Conservation (phyloP, 2,329 filamentous ascomycete genomes). For the Coniochaeta sp. region DNA sequence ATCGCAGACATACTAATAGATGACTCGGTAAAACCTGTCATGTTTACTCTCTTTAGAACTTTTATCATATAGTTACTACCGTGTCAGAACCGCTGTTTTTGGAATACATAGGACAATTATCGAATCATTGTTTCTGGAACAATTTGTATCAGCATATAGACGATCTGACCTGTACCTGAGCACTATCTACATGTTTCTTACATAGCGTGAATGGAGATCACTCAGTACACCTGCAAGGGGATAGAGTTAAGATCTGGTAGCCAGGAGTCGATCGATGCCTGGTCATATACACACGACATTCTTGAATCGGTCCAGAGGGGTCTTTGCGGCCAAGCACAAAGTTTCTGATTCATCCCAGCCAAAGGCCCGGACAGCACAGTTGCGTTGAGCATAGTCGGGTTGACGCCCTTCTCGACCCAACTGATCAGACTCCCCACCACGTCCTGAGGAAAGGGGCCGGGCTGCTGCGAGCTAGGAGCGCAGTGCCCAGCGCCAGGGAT, state of each 20-base stretch:
- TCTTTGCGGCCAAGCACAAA: conserved; percentile 34
- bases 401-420: conserved; percentile 42
- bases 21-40: too few relatives aligned
- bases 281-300: conserved; percentile 4
- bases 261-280: conserved; percentile 6
- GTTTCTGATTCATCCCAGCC: conserved; percentile 25
- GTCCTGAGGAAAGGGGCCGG: conserved; percentile 31
- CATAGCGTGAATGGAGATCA: too few relatives aligned
- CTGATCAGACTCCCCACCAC: conserved; percentile 18
- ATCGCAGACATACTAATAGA: too few relatives aligned
- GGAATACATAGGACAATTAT: too few relatives aligned
- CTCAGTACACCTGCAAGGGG: conserved; percentile 5
- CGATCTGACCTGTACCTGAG: too few relatives aligned
- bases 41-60: too few relatives aligned
- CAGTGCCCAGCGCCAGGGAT: conserved; percentile 47
- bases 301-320: conserved; percentile 24
- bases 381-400: conserved; percentile 32
- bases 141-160: too few relatives aligned
- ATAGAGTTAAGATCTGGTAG: conserved; percentile 3
- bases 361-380: conserved; percentile 11
- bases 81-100: too few relatives aligned
- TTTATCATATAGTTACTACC: too few relatives aligned
- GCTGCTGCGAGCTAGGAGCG: conserved; percentile 28
- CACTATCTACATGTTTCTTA: neutral
- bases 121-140: too few relatives aligned